A percentile compares a stretch with the other conserved stretches of the same genome.
These are phyloP conservation scores for Orbilia javanica DNA, from an alignment of 2,329 filamentous ascomycete species.

Conservation along the genomic window DNA sequence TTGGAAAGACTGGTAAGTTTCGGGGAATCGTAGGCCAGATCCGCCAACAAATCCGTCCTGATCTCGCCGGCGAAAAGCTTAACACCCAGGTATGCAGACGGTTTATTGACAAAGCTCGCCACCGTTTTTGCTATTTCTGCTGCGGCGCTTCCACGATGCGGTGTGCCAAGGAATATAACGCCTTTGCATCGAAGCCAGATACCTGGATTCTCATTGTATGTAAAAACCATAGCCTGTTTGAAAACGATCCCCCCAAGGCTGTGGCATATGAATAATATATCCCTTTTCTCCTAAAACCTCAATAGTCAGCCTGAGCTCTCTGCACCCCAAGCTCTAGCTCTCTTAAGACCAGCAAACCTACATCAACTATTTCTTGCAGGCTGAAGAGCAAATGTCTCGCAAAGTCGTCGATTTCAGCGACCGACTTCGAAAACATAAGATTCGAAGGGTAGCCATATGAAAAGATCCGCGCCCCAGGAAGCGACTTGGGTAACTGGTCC, in stretches of 20 bases:
- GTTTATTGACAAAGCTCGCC: constrained; percentile 1
- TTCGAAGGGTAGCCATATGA: constrained; percentile 14
- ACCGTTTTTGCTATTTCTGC: constrained; percentile 21
- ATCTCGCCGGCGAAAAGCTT: constrained; percentile 4
- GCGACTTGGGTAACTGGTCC: neutral
- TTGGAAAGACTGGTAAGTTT: constrained; percentile 6
- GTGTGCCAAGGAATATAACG: constrained; percentile 28
- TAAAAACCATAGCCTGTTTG: constrained; percentile 27
- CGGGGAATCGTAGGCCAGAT: constrained; percentile 31
- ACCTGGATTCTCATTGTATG: constrained; percentile 15
- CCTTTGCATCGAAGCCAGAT: constrained; percentile 27
- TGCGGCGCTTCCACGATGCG: constrained; percentile 29
- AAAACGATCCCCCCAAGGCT: constrained; percentile 28
- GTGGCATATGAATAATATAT: constrained; percentile 34
- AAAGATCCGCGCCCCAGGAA: constrained; percentile 17
- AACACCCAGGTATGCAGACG: constrained; percentile 19
- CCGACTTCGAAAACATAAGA: constrained; percentile 9
- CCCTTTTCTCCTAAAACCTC: constrained; percentile 15
- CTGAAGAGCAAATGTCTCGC: constrained; percentile 1
- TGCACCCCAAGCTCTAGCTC: neutral
- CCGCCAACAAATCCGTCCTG: constrained; percentile 13
- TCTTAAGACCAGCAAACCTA: constrained; percentile 5
- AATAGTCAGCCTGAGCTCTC: neutral
- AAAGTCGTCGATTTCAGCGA: constrained; percentile 17
- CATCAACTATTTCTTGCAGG: constrained; percentile 6